Base-by-base conservation (phyloP, 176 grass and related monocot genomes). In the Oryza longistaminata region DNA sequence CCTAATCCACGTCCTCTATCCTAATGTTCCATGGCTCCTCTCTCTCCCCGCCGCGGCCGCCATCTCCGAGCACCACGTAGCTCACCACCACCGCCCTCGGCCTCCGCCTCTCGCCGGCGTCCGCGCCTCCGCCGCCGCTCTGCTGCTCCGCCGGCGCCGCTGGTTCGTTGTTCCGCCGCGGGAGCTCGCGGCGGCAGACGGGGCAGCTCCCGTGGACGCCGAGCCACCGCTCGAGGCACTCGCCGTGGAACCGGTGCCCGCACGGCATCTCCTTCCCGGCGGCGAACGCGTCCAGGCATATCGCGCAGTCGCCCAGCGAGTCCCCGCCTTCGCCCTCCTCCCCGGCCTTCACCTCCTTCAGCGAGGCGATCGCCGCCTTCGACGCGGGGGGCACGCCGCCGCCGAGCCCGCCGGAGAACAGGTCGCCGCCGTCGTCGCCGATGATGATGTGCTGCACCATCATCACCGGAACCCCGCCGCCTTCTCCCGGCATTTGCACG, bases 181-280 rank as follows among this genome's bases (percentile, higher is more conserved):
- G 88, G 68, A 94, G 83, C 88, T 44, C 85, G 62, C 39, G 87
- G n/a, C 92, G 82, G 81, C 92, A 94, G 42, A 92, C 58, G 61
- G 94, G 94, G 71, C 94, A 94, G 33, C 83, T 92, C 3, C 95
- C 92, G 82, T 94, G 90, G 74, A 97, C 77, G 25, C 88, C 71
- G 1, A 97, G 84, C 95, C 95, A 97, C 86, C 64, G 79, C 34
- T 92, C 86, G 64, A 94, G 88, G 83, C 95, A 97, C 42, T 75
- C 88, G 15, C 74, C 84, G 70, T 97, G 95, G 85, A 97, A 97
- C 49, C 87, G 77, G 78, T 97, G 95, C 62, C 90, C 73, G 75
- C 95, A 97, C 48, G 86, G 86, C 92, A 97, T 97, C 92, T 91
- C 92, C 88, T 87, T 94, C n/a, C 58, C 81, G 24, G 60, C 67